Percentiles rank a stretch among this genome's conserved stretches.
Evolutionary conservation across 2,329 filamentous ascomycete species (phyloP).

Genomic region (Colletotrichum costaricense): DNA sequence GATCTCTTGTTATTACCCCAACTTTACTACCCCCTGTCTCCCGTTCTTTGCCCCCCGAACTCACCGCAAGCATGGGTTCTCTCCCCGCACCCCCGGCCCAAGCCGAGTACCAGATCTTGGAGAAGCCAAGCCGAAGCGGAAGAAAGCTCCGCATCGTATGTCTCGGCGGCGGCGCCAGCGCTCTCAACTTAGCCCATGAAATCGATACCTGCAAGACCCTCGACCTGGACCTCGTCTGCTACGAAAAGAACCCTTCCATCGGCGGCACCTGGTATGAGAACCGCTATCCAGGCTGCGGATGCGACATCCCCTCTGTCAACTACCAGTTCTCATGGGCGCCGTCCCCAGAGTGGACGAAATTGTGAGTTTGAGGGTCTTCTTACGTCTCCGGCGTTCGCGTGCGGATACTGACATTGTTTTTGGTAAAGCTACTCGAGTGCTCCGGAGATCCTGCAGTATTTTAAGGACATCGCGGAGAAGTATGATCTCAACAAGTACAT

Average conservation of each 20-base stretch:
- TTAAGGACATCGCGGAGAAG: slow-evolving; percentile 40
- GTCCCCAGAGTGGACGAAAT: slow-evolving; percentile 18
- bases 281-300: slow-evolving; percentile 39
- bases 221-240: slow-evolving; percentile 40
- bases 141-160: slow-evolving; percentile 43
- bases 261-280: slow-evolving; percentile 43
- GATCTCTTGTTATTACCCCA: not conserved
- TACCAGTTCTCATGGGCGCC: slow-evolving; percentile 37
- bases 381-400: too few relatives aligned
- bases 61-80: slow-evolving; percentile 25
- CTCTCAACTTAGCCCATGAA: slow-evolving; percentile 42
- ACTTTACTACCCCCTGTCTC: not conserved
- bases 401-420: not conserved
- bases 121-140: slow-evolving; percentile 39
- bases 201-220: slow-evolving; percentile 36
- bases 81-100: slow-evolving; percentile 13
- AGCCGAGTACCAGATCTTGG: slow-evolving; percentile 38
- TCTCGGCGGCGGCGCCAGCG: slow-evolving; percentile 45
- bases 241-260: slow-evolving; percentile 42
- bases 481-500: slow-evolving; percentile 39
- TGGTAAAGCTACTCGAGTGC: slow-evolving; percentile 33
- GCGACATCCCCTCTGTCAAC: slow-evolving; percentile 40
- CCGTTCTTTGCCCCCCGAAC: not conserved
- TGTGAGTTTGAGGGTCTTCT: not conserved
- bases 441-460: slow-evolving; percentile 41